Base-by-base conservation (phyloP, 2,329 filamentous ascomycete genomes). In the Trichoderma koningii region DNA sequence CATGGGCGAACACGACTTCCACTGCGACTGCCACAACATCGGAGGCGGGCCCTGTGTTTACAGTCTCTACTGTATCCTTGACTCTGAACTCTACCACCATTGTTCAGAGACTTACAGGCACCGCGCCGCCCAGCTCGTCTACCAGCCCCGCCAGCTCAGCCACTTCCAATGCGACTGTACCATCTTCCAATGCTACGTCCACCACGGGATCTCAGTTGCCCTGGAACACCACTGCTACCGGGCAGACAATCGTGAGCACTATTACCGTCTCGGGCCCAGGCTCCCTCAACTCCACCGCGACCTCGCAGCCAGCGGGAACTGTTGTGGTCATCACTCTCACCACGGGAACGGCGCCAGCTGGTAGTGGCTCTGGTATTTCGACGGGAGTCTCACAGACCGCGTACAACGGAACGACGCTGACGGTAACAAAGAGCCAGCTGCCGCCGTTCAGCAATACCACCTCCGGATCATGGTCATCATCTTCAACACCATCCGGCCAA, bases 401-500 rank as follows among this genome's bases (percentile, higher is more conserved):
- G 3, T 28, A 30, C 7, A 64, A 57, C 12, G 66, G 53, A 23
- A 66, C 65, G 17, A 47, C 52, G 5, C 59, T 55, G 28, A 47
- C 52, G 12, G 41, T 21, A 10, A 61, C 55, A 4, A 63, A 34
- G 14, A 67, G 61, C 41, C 68, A 68, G 17, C 34, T 38, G 34
- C 56, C 64, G 3, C 56, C 70, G 3, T 70, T 64, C 47, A 44
- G 19, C 14, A 73, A 72, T 53, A 68, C 67, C 7, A 68, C 70
- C 12, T 45, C 30, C 10, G 34, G 34, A 5, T 14, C 34, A 38
- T 38, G 34, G 34, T 21, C 44, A 28, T 28, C 38, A 19, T 48
- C 21, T 10, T 21, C 15, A 17, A n/a, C 6, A 7, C 51, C 62
- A 30, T 64, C 62, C 3, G 34, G 34, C 19, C 51, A 63, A 26